Evolutionary conservation across 352 stramenopile species (phyloP).

Genomic region (Phytophthora chlamydospora): DNA sequence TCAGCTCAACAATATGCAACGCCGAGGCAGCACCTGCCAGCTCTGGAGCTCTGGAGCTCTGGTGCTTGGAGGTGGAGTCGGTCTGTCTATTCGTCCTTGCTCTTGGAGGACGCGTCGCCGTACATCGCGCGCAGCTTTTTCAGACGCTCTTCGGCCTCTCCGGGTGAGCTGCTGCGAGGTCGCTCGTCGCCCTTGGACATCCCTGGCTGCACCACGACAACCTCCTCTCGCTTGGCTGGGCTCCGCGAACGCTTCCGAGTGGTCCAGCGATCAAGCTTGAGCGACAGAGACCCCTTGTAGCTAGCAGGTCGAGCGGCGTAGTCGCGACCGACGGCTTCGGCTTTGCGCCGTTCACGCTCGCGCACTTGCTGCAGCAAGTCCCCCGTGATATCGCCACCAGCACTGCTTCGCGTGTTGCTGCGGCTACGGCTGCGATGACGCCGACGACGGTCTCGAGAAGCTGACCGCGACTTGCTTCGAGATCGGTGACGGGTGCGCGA

Average conservation of each 20-base stretch:
- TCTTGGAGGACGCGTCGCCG: conserved; percentile 71
- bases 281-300: conserved; percentile 93
- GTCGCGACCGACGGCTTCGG: conserved; percentile 86
- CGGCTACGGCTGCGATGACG: conserved; percentile 42
- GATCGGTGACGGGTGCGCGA: conserved; percentile 45
- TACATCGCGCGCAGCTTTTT: conserved; percentile 80
- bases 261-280: conserved; percentile 92
- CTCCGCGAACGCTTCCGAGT: conserved; percentile 72
- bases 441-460: conserved; percentile 38
- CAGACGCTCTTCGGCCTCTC: conserved; percentile 27
- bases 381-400: conserved; percentile 49
- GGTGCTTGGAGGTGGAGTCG: no score
- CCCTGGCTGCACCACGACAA: conserved; percentile 45
- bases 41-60: not conserved
- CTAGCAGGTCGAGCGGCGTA: conserved; percentile 90
- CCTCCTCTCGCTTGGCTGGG: conserved; percentile 62
- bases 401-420: conserved; percentile 28
- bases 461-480: conserved; percentile 44
- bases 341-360: conserved; percentile 91
- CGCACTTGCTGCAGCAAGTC: conserved; percentile 93
- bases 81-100: conserved; percentile 30
- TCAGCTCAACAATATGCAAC: not conserved
- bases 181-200: conserved; percentile 37
- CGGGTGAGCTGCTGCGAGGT: conserved; percentile 25
- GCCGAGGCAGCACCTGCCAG: not conserved